These are phyloP conservation scores for Aspergillus aculeatus DNA, from an alignment of 2,329 filamentous ascomycete species.

Conservation along the genomic window DNA sequence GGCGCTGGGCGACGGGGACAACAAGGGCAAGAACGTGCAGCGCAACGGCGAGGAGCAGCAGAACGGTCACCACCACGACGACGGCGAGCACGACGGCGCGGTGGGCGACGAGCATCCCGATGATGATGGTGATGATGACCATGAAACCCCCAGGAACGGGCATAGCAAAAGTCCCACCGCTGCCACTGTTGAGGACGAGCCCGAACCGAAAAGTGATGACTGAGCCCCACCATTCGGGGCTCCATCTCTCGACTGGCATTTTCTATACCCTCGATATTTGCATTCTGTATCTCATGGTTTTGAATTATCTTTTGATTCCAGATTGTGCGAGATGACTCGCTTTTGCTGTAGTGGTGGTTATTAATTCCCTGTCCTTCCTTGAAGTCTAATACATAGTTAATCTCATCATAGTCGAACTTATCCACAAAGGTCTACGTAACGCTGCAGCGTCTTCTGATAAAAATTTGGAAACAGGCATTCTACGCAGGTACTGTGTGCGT, in stretches of 20 bases:
- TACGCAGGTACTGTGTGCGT: background rate
- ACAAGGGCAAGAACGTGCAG: slow-evolving; percentile 26
- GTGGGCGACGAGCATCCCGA: background rate
- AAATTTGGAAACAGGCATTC: no score
- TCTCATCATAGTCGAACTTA: no score
- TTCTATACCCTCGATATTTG: slow-evolving; percentile 2
- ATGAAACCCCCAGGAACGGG: background rate
- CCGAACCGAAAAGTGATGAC: background rate
- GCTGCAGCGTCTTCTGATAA: no score
- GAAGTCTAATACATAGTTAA: no score
- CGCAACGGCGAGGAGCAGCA: slow-evolving; percentile 3
- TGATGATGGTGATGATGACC: background rate
- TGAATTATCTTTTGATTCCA: background rate
- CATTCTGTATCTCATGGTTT: background rate
- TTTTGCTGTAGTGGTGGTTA: background rate
- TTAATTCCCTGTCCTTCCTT: no score
- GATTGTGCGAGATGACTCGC: background rate
- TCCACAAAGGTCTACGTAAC: no score
- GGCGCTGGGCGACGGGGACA: slow-evolving; percentile 9
- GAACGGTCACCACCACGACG: background rate
- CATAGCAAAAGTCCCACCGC: background rate
- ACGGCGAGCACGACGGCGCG: background rate
- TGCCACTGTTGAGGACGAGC: slow-evolving; percentile 3
- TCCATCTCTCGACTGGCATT: background rate
- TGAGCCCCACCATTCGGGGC: background rate